A percentile compares a stretch with the other conserved stretches of the same genome.
Evolutionary conservation across 495 filamentous ascomycete species (phyloP).

Genomic region (Darksidea phi): DNA sequence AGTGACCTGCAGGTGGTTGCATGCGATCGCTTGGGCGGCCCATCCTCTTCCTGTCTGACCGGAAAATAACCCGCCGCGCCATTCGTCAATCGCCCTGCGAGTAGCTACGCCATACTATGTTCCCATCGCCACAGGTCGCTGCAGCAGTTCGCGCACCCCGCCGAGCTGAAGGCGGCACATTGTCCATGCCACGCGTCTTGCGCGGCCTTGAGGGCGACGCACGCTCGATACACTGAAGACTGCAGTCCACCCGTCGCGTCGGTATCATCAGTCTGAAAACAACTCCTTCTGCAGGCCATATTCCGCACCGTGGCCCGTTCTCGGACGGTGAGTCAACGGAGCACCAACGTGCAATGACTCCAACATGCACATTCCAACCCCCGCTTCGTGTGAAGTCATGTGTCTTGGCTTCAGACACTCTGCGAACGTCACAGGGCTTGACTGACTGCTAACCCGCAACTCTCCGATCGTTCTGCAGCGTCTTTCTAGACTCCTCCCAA

Average conservation of each 20-base stretch:
- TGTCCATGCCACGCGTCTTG: background rate
- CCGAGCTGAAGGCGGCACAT: conserved; percentile 17
- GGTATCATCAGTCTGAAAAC: background rate
- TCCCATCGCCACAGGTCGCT: background rate
- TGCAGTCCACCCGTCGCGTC: too few species aligned
- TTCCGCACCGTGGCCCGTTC: background rate
- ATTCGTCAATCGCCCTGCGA: conserved; percentile 20
- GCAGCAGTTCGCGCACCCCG: conserved; percentile 12
- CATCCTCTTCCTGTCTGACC: conserved; percentile 25
- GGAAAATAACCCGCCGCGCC: conserved; percentile 7
- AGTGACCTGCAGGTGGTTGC: conserved; percentile 16
- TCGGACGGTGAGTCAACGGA: conserved; percentile 25
- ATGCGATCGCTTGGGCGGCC: conserved; percentile 16
- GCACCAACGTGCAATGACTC: background rate
- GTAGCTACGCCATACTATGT: background rate
- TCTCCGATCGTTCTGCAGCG: background rate
- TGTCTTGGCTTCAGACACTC: conserved; percentile 19
- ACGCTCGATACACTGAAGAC: conserved; percentile 5
- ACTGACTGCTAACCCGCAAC: conserved; percentile 1
- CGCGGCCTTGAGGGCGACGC: too few species aligned
- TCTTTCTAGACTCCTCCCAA: background rate
- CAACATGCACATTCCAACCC: too few species aligned
- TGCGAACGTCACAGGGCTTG: conserved; percentile 17
- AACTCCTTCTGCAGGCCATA: conserved; percentile 4
- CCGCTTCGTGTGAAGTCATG: conserved; percentile 6